Conservation (phyloP, 495 filamentous ascomycete genomes). For the Margaritispora aquatica region DNA sequence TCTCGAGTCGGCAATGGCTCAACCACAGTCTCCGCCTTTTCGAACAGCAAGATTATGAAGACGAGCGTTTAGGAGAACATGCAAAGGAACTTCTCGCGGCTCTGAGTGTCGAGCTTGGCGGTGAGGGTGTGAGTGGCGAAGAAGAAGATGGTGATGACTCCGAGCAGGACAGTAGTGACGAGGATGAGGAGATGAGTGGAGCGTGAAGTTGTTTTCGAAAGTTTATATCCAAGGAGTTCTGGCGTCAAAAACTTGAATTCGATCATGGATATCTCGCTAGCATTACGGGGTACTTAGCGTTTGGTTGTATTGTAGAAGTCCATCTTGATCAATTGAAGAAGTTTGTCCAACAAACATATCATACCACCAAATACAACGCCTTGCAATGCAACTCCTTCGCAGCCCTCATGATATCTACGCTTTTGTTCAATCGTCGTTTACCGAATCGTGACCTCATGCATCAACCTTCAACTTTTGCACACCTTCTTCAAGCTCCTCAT, state of each 20-base stretch:
- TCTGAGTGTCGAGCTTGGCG: constrained; percentile 51
- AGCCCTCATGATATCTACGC: constrained; percentile 8
- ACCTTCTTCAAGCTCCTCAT: constrained; percentile 46
- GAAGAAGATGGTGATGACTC: constrained; percentile 34
- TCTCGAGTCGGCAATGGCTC: constrained; percentile 55
- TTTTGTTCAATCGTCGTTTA: constrained; percentile 3
- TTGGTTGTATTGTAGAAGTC: background rate
- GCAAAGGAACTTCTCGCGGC: constrained; percentile 51
- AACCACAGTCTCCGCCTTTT: constrained; percentile 54
- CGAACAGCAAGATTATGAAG: constrained; percentile 60
- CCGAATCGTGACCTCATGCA: constrained; percentile 27
- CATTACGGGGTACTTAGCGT: background rate
- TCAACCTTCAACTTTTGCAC: constrained; percentile 65
- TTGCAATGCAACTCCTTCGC: constrained; percentile 25
- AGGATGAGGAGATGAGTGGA: constrained; percentile 44
- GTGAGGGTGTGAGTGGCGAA: constrained; percentile 35
- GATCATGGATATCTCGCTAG: background rate
- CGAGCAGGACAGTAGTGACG: constrained; percentile 42
- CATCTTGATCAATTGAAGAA: background rate
- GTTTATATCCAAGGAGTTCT: background rate
- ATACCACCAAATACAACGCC: constrained; percentile 9
- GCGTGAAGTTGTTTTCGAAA: background rate
- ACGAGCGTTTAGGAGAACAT: constrained; percentile 62
- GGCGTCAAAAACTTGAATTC: background rate
- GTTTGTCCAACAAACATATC: background rate